These are phyloP conservation scores for Pleodorina starrii DNA, from an alignment of 139 green algal genomes.

Conservation along the genomic window DNA sequence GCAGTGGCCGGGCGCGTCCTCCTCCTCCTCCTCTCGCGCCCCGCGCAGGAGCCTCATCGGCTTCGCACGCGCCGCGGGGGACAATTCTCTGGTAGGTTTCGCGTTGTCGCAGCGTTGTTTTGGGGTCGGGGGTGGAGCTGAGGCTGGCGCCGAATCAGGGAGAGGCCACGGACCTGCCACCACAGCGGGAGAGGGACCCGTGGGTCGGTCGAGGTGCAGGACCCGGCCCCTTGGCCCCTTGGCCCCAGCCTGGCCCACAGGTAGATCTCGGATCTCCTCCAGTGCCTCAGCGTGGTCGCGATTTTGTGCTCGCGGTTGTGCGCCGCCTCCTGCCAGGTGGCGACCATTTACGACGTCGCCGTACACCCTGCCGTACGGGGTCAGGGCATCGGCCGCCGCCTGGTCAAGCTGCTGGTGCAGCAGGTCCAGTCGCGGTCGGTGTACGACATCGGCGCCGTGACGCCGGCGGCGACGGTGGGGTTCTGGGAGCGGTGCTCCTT, in stretches of 20 bases:
- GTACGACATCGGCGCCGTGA: slow-evolving; percentile 29
- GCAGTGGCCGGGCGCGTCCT: neutral
- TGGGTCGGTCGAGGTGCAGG: too few species aligned
- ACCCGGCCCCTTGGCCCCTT: too few species aligned
- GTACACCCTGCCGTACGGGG: slow-evolving; percentile 32
- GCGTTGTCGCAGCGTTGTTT: neutral
- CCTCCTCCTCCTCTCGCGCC: neutral
- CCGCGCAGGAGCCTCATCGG: slow-evolving; percentile 12
- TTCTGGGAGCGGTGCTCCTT: slow-evolving; percentile 28
- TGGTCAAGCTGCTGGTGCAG: slow-evolving; percentile 45
- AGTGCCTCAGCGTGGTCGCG: too few species aligned
- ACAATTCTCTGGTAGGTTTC: slow-evolving; percentile 40
- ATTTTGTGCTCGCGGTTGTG: too few species aligned
- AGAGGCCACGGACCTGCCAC: too few species aligned
- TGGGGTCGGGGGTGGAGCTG: too few species aligned
- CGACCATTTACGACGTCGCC: slow-evolving; percentile 38
- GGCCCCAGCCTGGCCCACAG: too few species aligned
- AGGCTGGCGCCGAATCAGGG: too few species aligned
- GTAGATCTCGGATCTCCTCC: too few species aligned
- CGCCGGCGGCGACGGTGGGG: neutral
- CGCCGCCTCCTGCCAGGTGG: too few species aligned
- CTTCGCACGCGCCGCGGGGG: slow-evolving; percentile 30
- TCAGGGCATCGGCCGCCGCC: slow-evolving; percentile 21
- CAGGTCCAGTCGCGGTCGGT: slow-evolving; percentile 30
- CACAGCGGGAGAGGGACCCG: too few species aligned